Conservation (phyloP, 208 protist species). For the Polymyxa betae region DNA sequence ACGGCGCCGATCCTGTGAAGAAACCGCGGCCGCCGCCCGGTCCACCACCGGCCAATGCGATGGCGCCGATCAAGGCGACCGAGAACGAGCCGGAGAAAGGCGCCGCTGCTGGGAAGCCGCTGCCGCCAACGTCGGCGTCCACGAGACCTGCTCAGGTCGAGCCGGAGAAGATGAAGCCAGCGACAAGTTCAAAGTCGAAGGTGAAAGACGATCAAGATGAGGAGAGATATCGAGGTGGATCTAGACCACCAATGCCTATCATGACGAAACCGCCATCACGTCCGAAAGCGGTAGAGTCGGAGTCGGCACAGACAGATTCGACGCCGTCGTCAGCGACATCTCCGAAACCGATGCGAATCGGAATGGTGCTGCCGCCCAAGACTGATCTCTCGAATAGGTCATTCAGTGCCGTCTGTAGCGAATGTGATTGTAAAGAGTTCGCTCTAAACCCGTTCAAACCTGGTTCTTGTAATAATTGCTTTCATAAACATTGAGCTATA, state of each 20-base stretch:
- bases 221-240: too few species aligned
- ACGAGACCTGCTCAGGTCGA: too few species aligned
- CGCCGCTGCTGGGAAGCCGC: too few species aligned
- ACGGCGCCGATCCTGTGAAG: too few species aligned
- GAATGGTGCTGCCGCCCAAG: background rate
- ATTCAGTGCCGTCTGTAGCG: background rate
- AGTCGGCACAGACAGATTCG: background rate
- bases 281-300: background rate
- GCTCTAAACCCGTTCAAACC: conserved; percentile 18
- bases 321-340: background rate
- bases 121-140: too few species aligned
- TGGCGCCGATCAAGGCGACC: too few species aligned
- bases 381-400: background rate
- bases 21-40: too few species aligned
- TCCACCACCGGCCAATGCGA: too few species aligned
- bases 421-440: conserved; percentile 30
- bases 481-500: conserved; percentile 48
- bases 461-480: conserved; percentile 35
- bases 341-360: background rate
- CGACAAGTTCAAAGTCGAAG: too few species aligned
- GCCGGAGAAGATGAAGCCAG: too few species aligned
- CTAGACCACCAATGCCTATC: background rate
- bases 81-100: too few species aligned
- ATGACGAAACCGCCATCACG: background rate
- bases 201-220: too few species aligned